Evolutionary conservation across 1,284 basidiomycete genomes (phyloP).

Genomic region (Cryptococcus sp.): DNA sequence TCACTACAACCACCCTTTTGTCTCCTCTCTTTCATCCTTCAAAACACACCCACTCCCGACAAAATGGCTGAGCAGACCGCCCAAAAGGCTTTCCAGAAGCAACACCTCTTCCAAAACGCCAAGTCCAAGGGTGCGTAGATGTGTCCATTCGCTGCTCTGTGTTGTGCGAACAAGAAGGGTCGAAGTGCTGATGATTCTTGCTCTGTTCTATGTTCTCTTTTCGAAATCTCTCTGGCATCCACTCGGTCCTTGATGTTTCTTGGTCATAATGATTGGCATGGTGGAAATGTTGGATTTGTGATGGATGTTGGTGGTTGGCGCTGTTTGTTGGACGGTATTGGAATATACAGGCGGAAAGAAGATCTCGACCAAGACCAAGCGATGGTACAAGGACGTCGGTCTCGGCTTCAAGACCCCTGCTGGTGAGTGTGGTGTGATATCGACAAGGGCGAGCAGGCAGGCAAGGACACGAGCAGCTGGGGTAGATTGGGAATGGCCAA

Average conservation of each 20-base stretch:
- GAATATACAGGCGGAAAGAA: constrained; percentile 72
- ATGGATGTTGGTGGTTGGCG: constrained; percentile 5
- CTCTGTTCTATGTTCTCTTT: background rate
- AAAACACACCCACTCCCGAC: constrained; percentile 19
- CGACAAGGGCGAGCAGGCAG: background rate
- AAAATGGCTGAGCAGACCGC: constrained; percentile 62
- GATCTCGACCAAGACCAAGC: constrained; percentile 87
- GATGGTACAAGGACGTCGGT: constrained; percentile 99
- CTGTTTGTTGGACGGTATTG: constrained; percentile 1
- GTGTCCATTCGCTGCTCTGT: background rate
- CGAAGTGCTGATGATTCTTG: background rate
- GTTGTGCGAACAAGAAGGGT: background rate
- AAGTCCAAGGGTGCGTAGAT: constrained; percentile 79
- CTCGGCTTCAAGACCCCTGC: constrained; percentile 93
- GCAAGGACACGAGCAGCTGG: background rate
- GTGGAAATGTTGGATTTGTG: background rate
- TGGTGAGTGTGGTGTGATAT: constrained; percentile 37
- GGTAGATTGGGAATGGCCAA: too few relatives aligned
- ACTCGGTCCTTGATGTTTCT: too few relatives aligned
- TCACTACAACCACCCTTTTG: background rate
- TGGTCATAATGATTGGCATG: too few relatives aligned
- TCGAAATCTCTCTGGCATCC: background rate
- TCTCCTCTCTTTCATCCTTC: constrained; percentile 17
- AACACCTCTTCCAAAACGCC: constrained; percentile 96
- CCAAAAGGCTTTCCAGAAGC: constrained; percentile 95